Base-by-base conservation (phyloP, 352 stramenopile genomes). In the Phytophthora podocarpi region DNA sequence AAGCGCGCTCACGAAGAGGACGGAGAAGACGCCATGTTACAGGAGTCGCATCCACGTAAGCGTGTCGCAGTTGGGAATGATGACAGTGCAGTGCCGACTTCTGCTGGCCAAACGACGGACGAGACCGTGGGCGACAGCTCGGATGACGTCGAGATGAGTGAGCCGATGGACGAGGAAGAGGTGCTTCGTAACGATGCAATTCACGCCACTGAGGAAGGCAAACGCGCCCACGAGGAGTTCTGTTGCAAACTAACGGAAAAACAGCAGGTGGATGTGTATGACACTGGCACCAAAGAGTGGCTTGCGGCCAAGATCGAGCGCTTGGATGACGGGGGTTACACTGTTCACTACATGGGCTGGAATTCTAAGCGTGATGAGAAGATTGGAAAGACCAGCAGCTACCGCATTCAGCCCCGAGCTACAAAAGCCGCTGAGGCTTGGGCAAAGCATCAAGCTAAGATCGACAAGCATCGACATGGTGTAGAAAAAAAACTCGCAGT, bases 281-380 rank as follows among this genome's bases (percentile, higher is more conserved):
- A 82, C 45, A 56, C 76, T 39, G 36, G 64, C 28, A 81, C 66
- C 16, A 75, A 84, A 30, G 49, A 59, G 39, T 93, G 83, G 83
- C 59, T 91, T 42, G 60, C 83, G 3, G 81, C 81, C 24, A 87
- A 83, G 54, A 73, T 91, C 34, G 72, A 83, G 13, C 32, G 28
- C 4, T 35, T 76, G 10, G 40, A 71, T 41, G 72, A 72, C 2
- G 52, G 58, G 2, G 53, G 50, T 11, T 78, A 69, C 46, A 73
- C 32, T 27, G 69, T 93, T 50, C 81, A 90, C 42, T 93, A 79
- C 54, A 78, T 93, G 66, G 80, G 76, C 26, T 90, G 80, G 81
- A 88, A 76, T 50, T 78, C 78, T 13, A 75, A 72, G 27, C 72
- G 63, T 16, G 72, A 91, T 52, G 83, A 90, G 32, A 54, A 74